Evolutionary conservation across 257 asterid genomes (phyloP).

Genomic region (Lavandula angustifolia): DNA sequence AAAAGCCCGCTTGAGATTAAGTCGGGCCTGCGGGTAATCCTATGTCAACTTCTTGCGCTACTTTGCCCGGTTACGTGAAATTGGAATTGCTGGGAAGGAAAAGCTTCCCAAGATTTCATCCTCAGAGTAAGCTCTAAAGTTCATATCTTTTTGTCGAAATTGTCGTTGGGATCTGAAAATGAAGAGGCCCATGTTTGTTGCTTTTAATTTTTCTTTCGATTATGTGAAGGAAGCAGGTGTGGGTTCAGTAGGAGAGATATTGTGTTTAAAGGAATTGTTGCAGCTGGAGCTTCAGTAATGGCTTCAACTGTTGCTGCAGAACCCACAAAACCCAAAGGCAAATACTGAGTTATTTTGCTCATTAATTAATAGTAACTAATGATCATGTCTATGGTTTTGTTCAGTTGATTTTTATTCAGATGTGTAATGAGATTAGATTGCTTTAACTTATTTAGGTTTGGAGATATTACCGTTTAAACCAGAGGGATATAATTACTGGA

Average conservation of each 20-base stretch:
- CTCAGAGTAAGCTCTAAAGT: conserved; percentile 47
- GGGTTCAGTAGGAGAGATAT: conserved; percentile 66
- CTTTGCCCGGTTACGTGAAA: conserved; percentile 41
- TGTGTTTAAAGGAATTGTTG: conserved; percentile 65
- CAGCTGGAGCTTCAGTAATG: conserved; percentile 73
- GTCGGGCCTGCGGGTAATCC: conserved; percentile 26
- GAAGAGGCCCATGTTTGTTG: conserved; percentile 12
- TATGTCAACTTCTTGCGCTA: conserved; percentile 61
- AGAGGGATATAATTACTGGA: conserved; percentile 89
- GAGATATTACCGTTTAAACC: conserved; percentile 70
- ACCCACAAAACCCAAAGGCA: conserved; percentile 57
- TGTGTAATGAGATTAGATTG: conserved; percentile 23
- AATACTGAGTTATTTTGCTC: neutral
- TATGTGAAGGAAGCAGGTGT: conserved; percentile 57
- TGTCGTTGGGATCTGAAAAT: too few species aligned
- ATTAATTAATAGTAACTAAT: neutral
- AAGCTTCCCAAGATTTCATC: conserved; percentile 38
- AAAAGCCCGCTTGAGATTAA: conserved; percentile 8
- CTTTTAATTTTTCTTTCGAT: neutral
- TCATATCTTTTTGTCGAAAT: neutral
- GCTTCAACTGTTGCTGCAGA: conserved; percentile 54
- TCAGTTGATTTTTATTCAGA: neutral
- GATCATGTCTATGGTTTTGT: neutral
- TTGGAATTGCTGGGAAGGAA: conserved; percentile 42
- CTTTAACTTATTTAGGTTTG: conserved; percentile 50